Percentiles rank a stretch among this genome's conserved stretches.
These are phyloP conservation scores for Ceratocystis papillata DNA, from an alignment of 2,329 filamentous ascomycete species.

Conservation along the genomic window DNA sequence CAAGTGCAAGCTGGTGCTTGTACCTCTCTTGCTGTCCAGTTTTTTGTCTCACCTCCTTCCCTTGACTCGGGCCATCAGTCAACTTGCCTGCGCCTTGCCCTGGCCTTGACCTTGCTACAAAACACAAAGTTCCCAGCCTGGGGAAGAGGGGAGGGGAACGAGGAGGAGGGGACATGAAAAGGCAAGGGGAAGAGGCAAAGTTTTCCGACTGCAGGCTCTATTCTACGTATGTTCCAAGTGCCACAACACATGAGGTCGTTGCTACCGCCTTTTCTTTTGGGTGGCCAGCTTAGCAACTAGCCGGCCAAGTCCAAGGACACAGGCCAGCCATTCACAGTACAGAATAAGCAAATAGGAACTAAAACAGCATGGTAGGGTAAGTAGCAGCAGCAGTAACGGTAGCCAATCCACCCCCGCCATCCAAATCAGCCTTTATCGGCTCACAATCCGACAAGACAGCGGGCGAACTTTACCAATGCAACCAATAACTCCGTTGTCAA, in stretches of 20 bases:
- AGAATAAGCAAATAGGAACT: not conserved
- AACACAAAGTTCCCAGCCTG: too few species aligned
- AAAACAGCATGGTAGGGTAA: not conserved
- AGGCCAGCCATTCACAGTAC: not conserved
- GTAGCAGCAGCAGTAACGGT: not conserved
- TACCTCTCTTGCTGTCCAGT: not conserved
- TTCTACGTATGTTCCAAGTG: too few species aligned
- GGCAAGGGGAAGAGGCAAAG: too few species aligned
- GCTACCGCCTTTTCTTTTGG: too few species aligned
- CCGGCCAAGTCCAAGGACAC: not conserved
- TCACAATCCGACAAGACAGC: conserved; percentile 6
- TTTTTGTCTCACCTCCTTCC: not conserved
- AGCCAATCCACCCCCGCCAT: not conserved
- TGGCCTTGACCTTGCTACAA: not conserved
- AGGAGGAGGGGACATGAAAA: too few species aligned
- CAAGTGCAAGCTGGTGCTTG: not conserved
- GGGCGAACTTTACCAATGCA: conserved; percentile 9
- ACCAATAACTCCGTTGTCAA: conserved; percentile 2
- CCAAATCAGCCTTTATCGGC: not conserved
- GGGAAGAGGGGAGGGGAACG: too few species aligned
- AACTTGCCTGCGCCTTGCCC: not conserved
- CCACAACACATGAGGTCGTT: too few species aligned
- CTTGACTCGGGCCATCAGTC: conserved; percentile 1
- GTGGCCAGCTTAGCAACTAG: not conserved
- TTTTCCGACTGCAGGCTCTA: too few species aligned